Conservation (phyloP, 2,329 filamentous ascomycete species). For the Curvularia spicifera region DNA sequence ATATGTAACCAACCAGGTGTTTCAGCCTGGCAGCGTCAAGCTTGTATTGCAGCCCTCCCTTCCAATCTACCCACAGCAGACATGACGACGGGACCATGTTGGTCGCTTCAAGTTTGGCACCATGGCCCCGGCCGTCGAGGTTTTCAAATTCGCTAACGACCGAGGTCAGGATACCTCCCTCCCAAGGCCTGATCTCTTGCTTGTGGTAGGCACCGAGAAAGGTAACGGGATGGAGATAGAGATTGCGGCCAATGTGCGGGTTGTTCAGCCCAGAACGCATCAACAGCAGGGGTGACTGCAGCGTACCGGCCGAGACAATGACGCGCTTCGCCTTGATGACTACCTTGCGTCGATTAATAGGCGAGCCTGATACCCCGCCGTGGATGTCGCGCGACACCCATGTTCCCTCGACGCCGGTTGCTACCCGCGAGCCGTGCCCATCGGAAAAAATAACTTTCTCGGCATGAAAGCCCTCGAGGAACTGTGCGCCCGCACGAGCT, state of each 20-base stretch:
- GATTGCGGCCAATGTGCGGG: slow-evolving; percentile 78
- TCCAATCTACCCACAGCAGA: slow-evolving; percentile 70
- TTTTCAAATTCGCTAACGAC: slow-evolving; percentile 81
- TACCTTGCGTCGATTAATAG: slow-evolving; percentile 64
- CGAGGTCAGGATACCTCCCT: slow-evolving; percentile 79
- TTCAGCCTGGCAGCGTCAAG: slow-evolving; percentile 70
- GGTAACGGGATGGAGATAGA: slow-evolving; percentile 78
- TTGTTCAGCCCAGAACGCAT: slow-evolving; percentile 82
- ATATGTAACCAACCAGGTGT: slow-evolving; percentile 74
- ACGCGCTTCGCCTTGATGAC: slow-evolving; percentile 80
- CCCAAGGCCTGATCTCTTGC: slow-evolving; percentile 67
- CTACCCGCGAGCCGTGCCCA: slow-evolving; percentile 60
- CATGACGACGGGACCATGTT: slow-evolving; percentile 75
- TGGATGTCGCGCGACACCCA: slow-evolving; percentile 76
- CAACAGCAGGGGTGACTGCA: slow-evolving; percentile 79
- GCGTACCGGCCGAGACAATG: slow-evolving; percentile 75
- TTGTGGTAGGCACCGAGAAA: slow-evolving; percentile 67
- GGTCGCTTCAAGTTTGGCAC: slow-evolving; percentile 78
- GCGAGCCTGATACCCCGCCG: slow-evolving; percentile 63
- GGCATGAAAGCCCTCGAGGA: slow-evolving; percentile 82
- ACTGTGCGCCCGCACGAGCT: slow-evolving; percentile 74
- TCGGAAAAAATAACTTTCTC: slow-evolving; percentile 73
- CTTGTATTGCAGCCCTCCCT: slow-evolving; percentile 73
- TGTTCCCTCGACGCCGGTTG: slow-evolving; percentile 72
- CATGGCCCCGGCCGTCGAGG: slow-evolving; percentile 79